A percentile compares a stretch with the other conserved stretches of the same genome.
Conservation (phyloP, 2,329 filamentous ascomycete species). For the Cercospora canescens region DNA sequence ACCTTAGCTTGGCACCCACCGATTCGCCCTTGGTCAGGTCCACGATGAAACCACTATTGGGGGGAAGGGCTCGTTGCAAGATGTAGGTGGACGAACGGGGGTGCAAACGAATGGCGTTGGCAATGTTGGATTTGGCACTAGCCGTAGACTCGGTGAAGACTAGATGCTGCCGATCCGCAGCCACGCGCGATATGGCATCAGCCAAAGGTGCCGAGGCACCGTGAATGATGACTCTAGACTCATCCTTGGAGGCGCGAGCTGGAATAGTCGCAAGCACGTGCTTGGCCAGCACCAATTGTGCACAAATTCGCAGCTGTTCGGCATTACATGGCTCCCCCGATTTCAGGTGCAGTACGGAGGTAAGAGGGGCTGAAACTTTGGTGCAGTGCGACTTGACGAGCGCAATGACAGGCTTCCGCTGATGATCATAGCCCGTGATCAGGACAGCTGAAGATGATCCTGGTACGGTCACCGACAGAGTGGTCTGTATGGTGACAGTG, state of each 20-base stretch:
- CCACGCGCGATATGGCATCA: constrained; percentile 5
- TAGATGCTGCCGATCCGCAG: neutral
- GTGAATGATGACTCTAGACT: constrained; percentile 14
- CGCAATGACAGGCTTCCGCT: constrained; percentile 11
- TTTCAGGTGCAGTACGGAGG: constrained; percentile 1
- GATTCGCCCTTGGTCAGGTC: constrained; percentile 12
- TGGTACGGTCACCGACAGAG: constrained; percentile 12
- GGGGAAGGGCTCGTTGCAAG: constrained; percentile 13
- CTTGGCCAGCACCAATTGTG: constrained; percentile 14
- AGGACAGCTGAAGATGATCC: constrained; percentile 12
- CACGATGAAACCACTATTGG: constrained; percentile 15
- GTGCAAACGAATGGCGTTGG: constrained; percentile 9
- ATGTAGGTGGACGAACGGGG: constrained; percentile 18
- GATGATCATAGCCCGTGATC: constrained; percentile 11
- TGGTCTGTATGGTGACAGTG: constrained; percentile 1
- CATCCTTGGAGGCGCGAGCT: neutral
- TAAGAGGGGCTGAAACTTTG: neutral
- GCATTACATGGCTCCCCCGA: constrained; percentile 2
- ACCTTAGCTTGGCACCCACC: constrained; percentile 16
- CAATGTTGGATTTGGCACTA: neutral
- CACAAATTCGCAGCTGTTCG: constrained; percentile 16
- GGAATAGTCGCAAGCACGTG: constrained; percentile 17
- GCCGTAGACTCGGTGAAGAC: constrained; percentile 16
- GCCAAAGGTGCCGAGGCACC: constrained; percentile 17
- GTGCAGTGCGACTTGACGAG: constrained; percentile 12